Evolutionary conservation across 805 yeast species (phyloP).

Genomic region (Starmerella potacharoeniae): DNA sequence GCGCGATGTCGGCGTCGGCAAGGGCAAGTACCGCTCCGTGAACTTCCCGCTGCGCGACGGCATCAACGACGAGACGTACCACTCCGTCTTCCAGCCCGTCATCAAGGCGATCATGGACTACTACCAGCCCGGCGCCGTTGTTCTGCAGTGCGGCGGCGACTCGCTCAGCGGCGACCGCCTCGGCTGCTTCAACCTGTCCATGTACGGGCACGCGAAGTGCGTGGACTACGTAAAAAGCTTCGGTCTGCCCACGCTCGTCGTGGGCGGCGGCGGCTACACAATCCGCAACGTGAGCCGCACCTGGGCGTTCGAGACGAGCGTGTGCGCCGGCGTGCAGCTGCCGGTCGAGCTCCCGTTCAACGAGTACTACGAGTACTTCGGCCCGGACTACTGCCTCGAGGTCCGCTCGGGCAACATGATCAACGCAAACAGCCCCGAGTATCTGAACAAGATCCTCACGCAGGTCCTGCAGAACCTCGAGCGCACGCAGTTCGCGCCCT

Average conservation of each 20-base stretch:
- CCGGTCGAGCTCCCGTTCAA: conserved; percentile 69
- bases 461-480: conserved; percentile 70
- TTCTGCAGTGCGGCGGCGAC: conserved; percentile 96
- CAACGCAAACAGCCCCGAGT: conserved; percentile 89
- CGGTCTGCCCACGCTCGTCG: conserved; percentile 77
- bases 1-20: conserved; percentile 79
- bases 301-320: conserved; percentile 91
- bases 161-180: conserved; percentile 85
- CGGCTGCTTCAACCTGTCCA: conserved; percentile 87
- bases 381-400: conserved; percentile 91
- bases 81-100: conserved; percentile 49
- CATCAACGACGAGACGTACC: conserved; percentile 85
- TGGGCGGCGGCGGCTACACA: conserved; percentile 98
- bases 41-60: conserved; percentile 94
- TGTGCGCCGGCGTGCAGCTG: conserved; percentile 49
- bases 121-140: conserved; percentile 88
- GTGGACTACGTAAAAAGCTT: conserved; percentile 80
- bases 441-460: conserved; percentile 68
- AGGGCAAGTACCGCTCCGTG: conserved; percentile 76
- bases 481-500: conserved; percentile 91
- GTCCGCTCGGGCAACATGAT: conserved; percentile 94
- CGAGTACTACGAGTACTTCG: conserved; percentile 93
- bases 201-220: conserved; percentile 91
- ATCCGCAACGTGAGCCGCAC: conserved; percentile 88
- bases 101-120: conserved; percentile 83